Conservation (phyloP, 352 stramenopile genomes). For the Phytophthora constricta region DNA sequence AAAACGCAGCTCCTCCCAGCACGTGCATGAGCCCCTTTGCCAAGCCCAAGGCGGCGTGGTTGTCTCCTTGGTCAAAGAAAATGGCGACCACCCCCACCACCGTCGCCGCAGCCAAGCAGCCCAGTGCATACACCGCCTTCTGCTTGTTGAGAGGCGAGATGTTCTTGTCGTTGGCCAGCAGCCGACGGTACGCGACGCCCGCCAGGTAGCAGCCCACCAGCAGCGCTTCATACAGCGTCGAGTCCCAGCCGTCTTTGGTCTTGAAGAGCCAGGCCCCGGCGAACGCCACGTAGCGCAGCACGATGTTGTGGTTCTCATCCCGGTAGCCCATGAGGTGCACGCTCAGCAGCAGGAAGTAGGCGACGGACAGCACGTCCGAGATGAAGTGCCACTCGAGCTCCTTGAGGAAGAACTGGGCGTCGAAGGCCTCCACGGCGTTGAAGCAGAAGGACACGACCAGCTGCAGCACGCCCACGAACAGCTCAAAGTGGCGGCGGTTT, state of each 20-base stretch:
- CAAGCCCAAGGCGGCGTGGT: conserved; percentile 55
- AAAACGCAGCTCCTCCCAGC: conserved; percentile 68
- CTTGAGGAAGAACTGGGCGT: conserved; percentile 68
- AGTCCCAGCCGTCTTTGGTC: conserved; percentile 83
- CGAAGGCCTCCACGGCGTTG: conserved; percentile 81
- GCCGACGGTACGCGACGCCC: conserved; percentile 60
- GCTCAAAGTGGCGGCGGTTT: conserved; percentile 89
- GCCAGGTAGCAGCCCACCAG: conserved; percentile 68
- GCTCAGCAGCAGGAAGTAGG: conserved; percentile 87
- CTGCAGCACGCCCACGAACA: conserved; percentile 89
- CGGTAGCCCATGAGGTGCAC: conserved; percentile 87
- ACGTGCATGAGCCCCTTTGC: conserved; percentile 76
- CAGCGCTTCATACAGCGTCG: conserved; percentile 69
- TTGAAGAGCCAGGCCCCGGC: conserved; percentile 87
- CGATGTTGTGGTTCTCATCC: conserved; percentile 85
- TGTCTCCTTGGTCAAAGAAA: conserved; percentile 53
- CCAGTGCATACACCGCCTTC: conserved; percentile 60
- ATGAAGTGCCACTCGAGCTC: conserved; percentile 88
- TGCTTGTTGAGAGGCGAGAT: conserved; percentile 64
- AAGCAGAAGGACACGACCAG: conserved; percentile 83
- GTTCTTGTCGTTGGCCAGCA: conserved; percentile 48
- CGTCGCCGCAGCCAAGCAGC: conserved; percentile 47
- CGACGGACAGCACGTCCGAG: conserved; percentile 85
- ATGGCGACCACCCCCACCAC: conserved; percentile 57
- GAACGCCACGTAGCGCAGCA: conserved; percentile 87